phyloP scores from a whole-genome alignment of 768 basidiomycete species.

The Heimioporus sp. region DNA sequence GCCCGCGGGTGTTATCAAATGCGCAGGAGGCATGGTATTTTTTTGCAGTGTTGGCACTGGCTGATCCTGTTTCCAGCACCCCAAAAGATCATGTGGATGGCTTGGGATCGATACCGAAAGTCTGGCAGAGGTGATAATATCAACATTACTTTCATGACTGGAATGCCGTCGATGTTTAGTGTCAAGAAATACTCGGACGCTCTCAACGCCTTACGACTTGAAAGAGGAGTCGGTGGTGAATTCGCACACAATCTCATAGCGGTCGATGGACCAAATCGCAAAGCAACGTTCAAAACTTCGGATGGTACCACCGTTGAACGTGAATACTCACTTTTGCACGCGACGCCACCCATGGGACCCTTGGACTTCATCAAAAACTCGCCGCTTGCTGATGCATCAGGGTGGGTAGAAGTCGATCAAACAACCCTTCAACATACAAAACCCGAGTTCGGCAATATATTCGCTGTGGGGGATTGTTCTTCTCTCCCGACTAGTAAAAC shows the following conservation, averaged over 20 bases:
- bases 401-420: constrained; percentile 88
- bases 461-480: constrained; percentile 90
- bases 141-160: constrained; percentile 78
- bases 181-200: constrained; percentile 96
- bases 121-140: constrained; percentile 58
- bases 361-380: constrained; percentile 75
- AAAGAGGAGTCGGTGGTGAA: constrained; percentile 76
- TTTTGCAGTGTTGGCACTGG: neutral
- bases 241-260: constrained; percentile 84
- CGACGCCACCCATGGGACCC: constrained; percentile 90
- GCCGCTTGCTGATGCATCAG: constrained; percentile 73
- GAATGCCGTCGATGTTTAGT: constrained; percentile 94
- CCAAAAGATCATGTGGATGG: constrained; percentile 97
- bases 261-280: constrained; percentile 66
- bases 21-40: constrained; percentile 68
- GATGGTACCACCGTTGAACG: constrained; percentile 69
- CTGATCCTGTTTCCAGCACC: constrained; percentile 49
- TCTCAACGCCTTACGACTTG: constrained; percentile 68
- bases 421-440: constrained; percentile 83
- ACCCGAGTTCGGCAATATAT: constrained; percentile 77
- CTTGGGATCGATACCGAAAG: constrained; percentile 75
- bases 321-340: constrained; percentile 84
- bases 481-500: constrained; percentile 95
- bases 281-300: constrained; percentile 80
- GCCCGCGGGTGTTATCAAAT: constrained; percentile 90